Conservation (phyloP, 2,329 filamentous ascomycete species). For the Grosmannia serpens region DNA sequence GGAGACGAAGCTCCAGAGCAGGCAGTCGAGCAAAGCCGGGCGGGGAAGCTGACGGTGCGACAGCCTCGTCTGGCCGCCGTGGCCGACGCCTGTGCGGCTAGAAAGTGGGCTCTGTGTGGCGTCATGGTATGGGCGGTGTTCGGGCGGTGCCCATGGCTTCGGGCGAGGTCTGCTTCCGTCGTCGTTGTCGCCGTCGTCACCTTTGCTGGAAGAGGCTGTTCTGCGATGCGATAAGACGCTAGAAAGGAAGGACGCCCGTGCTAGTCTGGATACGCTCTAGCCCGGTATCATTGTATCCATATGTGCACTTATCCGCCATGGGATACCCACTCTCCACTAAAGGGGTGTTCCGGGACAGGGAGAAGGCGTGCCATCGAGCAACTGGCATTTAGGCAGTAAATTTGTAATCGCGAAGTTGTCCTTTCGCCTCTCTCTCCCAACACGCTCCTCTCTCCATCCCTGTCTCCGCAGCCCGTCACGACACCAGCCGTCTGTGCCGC, state of each 20-base stretch:
- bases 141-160: background rate
- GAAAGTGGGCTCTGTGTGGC: background rate
- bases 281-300: background rate
- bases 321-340: background rate
- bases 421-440: slow-evolving; percentile 3
- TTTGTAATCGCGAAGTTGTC: slow-evolving; percentile 13
- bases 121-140: background rate
- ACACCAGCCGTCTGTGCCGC: background rate
- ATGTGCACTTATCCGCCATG: background rate
- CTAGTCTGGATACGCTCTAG: background rate
- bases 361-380: background rate
- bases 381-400: slow-evolving; percentile 1
- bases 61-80: background rate
- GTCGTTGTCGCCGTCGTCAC: background rate
- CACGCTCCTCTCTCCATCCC: background rate
- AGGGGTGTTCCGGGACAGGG: background rate
- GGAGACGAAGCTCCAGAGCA: background rate
- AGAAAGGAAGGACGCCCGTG: background rate
- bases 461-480: background rate
- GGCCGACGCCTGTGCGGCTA: background rate
- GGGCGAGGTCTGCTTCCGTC: background rate
- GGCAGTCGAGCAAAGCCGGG: background rate
- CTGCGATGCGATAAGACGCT: background rate
- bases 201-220: background rate
- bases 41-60: background rate